phyloP scores from a whole-genome alignment of 2,329 filamentous ascomycete species.

The Peltaster fructicola region DNA sequence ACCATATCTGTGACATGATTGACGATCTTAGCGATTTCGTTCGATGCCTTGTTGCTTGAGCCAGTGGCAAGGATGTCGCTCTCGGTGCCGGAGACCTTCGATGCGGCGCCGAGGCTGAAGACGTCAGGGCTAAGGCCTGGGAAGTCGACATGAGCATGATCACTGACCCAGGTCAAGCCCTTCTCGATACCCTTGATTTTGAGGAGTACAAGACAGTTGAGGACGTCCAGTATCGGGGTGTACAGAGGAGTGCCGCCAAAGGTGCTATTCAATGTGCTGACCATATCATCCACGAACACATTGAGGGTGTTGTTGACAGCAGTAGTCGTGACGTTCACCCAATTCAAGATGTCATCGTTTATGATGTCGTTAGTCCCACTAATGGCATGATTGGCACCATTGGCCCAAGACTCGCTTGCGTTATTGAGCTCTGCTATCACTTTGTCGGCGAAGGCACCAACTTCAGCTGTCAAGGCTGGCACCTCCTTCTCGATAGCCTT shows the following conservation, averaged over 20 bases:
- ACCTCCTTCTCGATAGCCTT: constrained; percentile 55
- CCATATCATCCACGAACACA: constrained; percentile 61
- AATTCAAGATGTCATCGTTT: constrained; percentile 71
- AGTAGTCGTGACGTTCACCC: constrained; percentile 67
- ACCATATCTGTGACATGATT: constrained; percentile 51
- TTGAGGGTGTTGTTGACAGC: constrained; percentile 78
- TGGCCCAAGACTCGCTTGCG: constrained; percentile 60
- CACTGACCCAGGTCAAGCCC: constrained; percentile 82
- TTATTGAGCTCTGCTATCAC: constrained; percentile 56
- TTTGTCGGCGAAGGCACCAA: constrained; percentile 61
- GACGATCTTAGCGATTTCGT: constrained; percentile 68
- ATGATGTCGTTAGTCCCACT: constrained; percentile 47
- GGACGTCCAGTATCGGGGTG: constrained; percentile 58
- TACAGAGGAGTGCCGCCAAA: constrained; percentile 73
- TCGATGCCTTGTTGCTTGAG: constrained; percentile 52
- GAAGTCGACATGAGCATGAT: constrained; percentile 68
- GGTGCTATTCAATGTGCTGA: constrained; percentile 51
- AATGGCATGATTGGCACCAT: constrained; percentile 57
- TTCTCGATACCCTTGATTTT: constrained; percentile 74
- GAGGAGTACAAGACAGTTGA: constrained; percentile 72
- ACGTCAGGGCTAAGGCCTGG: constrained; percentile 63
- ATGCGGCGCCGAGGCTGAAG: constrained; percentile 62
- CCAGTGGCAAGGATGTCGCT: constrained; percentile 56
- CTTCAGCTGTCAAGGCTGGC: constrained; percentile 54
- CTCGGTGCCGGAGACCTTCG: constrained; percentile 35